A percentile compares a stretch with the other conserved stretches of the same genome.
Conservation (phyloP, 257 asterid genomes). For the Lycium ferocissimum region DNA sequence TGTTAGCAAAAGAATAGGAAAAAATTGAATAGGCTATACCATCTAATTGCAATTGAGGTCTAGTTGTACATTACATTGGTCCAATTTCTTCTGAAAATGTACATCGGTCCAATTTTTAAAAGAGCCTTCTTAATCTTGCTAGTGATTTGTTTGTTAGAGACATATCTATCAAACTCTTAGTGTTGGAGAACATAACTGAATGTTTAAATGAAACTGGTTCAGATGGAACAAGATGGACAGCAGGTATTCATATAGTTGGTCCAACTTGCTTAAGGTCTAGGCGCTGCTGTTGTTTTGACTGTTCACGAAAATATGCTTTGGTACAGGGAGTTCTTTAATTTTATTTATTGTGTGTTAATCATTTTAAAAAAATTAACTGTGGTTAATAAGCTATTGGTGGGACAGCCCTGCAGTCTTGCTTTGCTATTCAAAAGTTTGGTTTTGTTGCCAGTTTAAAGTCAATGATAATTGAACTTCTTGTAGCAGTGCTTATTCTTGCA, state of each 20-base stretch:
- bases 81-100: background rate
- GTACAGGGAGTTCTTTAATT: background rate
- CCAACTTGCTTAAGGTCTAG: background rate
- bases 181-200: background rate
- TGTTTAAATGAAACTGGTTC: background rate
- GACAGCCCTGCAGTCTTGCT: background rate
- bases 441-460: background rate
- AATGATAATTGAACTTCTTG: background rate
- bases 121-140: background rate
- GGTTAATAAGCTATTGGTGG: background rate
- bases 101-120: background rate
- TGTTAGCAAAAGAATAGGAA: background rate
- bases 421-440: background rate
- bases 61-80: background rate
- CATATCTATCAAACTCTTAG: background rate
- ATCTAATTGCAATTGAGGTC: background rate
- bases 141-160: background rate
- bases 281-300: background rate
- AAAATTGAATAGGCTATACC: background rate
- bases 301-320: background rate
- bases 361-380: background rate
- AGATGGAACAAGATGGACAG: background rate
- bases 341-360: background rate
- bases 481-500: background rate
- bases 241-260: background rate